Conservation (phyloP, 2,329 filamentous ascomycete species). For the Alternaria hordeiaustralica region DNA sequence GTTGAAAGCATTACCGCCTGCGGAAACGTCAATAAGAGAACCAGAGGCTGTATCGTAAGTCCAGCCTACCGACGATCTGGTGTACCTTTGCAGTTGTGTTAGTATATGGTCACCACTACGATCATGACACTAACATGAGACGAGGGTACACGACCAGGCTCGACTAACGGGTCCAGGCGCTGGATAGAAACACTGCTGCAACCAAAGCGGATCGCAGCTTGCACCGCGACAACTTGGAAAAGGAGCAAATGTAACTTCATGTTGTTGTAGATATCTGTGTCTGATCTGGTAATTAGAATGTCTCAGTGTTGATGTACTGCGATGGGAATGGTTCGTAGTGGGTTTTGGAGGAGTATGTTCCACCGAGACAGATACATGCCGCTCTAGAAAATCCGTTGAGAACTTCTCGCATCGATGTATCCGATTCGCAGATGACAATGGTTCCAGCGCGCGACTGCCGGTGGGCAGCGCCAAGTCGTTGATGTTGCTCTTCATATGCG, state of each 20-base stretch:
- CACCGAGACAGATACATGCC: not conserved
- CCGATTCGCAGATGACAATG: not conserved
- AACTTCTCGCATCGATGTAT: not conserved
- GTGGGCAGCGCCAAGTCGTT: not conserved
- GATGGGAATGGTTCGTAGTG: not conserved
- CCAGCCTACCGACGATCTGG: conserved; percentile 18
- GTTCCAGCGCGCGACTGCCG: not conserved
- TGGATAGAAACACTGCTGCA: conserved; percentile 30
- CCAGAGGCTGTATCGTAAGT: not conserved
- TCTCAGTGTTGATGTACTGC: not conserved
- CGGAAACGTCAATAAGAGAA: not conserved
- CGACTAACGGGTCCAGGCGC: conserved; percentile 33
- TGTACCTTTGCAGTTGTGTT: conserved; percentile 4
- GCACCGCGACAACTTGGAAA: conserved; percentile 55
- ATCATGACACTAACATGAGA: conserved; percentile 18
- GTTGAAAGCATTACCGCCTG: conserved; percentile 28
- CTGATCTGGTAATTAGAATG: not conserved
- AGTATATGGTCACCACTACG: not conserved
- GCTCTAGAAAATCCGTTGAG: not conserved
- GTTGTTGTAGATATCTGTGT: not conserved
- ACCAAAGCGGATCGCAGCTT: conserved; percentile 27
- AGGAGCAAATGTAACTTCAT: conserved; percentile 5
- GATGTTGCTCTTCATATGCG: not conserved
- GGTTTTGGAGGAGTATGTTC: not conserved
- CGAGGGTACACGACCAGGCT: conserved; percentile 30